These are phyloP conservation scores for Colletotrichum sp. DNA, from an alignment of 2,329 filamentous ascomycete genomes.

Conservation along the genomic window DNA sequence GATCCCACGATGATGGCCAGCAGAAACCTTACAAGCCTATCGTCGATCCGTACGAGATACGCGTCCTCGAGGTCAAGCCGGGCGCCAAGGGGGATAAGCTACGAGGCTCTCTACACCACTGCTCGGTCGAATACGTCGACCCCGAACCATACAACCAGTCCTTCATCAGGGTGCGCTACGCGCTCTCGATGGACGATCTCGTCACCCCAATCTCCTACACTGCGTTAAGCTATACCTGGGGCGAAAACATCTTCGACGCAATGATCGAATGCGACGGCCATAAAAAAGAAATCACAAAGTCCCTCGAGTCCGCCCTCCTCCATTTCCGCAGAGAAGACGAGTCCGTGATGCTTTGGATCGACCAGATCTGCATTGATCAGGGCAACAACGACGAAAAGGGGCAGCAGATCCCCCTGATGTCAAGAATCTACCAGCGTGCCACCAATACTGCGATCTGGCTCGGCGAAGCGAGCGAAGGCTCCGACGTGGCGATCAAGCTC, in stretches of 20 bases:
- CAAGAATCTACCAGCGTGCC: constrained; percentile 3
- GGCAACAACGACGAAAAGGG: constrained; percentile 5
- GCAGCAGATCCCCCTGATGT: constrained; percentile 19
- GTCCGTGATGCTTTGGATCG: constrained; percentile 15
- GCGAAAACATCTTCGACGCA: not conserved
- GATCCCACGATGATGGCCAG: too few relatives aligned
- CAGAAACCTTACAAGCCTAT: not conserved
- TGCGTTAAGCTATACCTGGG: constrained; percentile 1
- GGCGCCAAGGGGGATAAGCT: not conserved
- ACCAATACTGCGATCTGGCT: constrained; percentile 22
- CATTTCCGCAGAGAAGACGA: not conserved
- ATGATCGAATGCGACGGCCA: not conserved
- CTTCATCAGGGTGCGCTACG: not conserved
- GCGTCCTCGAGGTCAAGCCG: not conserved
- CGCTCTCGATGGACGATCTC: not conserved
- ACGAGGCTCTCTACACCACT: not conserved
- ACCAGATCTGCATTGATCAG: constrained; percentile 22
- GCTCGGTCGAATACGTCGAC: not conserved
- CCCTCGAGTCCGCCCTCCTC: not conserved
- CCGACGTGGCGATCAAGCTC: constrained; percentile 23
- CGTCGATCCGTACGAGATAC: not conserved
- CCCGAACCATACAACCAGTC: not conserved
- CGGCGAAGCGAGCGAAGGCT: constrained; percentile 22
- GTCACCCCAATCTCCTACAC: not conserved
- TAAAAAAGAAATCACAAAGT: not conserved